Conservation (phyloP, 2,329 filamentous ascomycete species). For the Cercospora nicotianae region DNA sequence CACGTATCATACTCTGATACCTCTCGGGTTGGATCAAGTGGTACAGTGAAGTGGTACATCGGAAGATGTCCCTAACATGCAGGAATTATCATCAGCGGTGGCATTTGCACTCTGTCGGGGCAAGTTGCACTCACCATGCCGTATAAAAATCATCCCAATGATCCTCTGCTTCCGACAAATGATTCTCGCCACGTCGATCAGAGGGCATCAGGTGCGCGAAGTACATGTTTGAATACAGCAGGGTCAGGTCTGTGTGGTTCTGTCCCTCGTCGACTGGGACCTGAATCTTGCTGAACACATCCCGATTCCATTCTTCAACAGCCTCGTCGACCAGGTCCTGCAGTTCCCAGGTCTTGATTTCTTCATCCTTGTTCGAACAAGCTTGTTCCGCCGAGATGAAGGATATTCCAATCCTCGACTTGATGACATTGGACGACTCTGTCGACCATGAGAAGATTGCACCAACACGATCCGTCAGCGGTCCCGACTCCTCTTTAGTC, state of each 20-base stretch:
- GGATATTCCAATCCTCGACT: conserved; percentile 63
- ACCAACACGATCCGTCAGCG: conserved; percentile 50
- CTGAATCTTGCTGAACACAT: conserved; percentile 62
- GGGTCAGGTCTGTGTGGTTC: conserved; percentile 56
- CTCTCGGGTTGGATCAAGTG: conserved; percentile 64
- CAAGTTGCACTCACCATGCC: background rate
- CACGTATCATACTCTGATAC: conserved; percentile 66
- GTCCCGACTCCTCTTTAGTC: conserved; percentile 30
- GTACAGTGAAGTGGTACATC: conserved; percentile 64
- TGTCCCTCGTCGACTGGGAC: conserved; percentile 55
- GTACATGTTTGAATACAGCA: conserved; percentile 69
- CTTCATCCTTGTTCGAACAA: conserved; percentile 57
- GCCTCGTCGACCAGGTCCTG: conserved; percentile 35
- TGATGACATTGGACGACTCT: conserved; percentile 42
- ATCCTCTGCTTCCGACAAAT: conserved; percentile 62
- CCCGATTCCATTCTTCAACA: conserved; percentile 60
- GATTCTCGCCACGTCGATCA: conserved; percentile 71
- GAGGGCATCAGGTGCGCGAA: conserved; percentile 69
- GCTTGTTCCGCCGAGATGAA: conserved; percentile 65
- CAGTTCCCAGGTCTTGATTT: conserved; percentile 51
- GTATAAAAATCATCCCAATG: conserved; percentile 57
- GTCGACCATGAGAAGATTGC: conserved; percentile 53
- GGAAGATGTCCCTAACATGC: conserved; percentile 56
- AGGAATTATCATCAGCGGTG: background rate
- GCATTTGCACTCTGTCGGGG: no score